phyloP scores from a whole-genome alignment of 139 green algal genomes.

The Zygnema circumcarinatum region DNA sequence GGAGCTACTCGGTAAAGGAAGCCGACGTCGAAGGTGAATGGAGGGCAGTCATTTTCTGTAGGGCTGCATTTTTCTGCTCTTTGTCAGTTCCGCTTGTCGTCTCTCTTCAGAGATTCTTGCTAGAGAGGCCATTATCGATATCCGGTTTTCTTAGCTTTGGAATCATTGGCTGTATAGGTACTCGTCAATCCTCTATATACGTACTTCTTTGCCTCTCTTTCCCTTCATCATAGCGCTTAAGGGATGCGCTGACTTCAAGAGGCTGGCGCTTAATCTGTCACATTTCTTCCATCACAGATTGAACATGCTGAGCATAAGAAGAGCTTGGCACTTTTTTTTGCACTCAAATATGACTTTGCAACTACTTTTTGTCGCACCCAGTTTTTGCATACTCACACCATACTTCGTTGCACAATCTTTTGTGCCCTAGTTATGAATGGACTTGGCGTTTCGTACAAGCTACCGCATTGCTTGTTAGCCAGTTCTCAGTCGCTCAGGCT shows the following conservation, averaged over 20 bases:
- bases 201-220: not conserved
- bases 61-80: not conserved
- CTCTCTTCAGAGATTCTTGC: not conserved
- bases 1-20: not conserved
- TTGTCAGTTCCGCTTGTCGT: too few relatives aligned
- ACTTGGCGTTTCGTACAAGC: not conserved
- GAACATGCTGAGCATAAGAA: too few relatives aligned
- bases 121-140: too few relatives aligned
- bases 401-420: not conserved
- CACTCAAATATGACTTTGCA: too few relatives aligned
- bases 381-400: too few relatives aligned
- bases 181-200: not conserved
- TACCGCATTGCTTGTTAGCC: not conserved
- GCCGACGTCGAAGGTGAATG: not conserved
- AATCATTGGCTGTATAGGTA: not conserved
- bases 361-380: too few relatives aligned
- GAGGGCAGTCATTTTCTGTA: not conserved
- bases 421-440: not conserved
- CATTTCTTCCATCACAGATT: too few relatives aligned
- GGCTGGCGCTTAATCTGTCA: too few relatives aligned
- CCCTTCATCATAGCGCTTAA: too few relatives aligned
- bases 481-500: not conserved
- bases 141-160: not conserved
- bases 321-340: too few relatives aligned
- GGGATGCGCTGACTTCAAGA: too few relatives aligned